phyloP scores from a whole-genome alignment of 176 grass and related monocot species.

The Oryza longistaminata region DNA sequence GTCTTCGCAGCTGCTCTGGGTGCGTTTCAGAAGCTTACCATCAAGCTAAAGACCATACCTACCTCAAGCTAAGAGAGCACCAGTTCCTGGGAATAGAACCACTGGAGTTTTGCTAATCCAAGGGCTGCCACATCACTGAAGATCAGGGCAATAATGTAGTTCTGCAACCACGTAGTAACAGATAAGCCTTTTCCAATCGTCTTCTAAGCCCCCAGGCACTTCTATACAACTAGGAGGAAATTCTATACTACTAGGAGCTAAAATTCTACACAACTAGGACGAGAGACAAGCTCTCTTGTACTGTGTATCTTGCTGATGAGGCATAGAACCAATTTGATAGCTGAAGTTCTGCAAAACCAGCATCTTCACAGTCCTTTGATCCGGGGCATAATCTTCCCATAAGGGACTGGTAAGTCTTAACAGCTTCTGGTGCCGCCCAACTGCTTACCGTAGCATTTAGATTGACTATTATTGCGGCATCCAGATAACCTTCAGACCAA shows the following conservation, averaged over 20 bases:
- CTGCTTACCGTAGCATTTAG: not conserved
- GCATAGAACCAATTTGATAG: slow-evolving; percentile 18
- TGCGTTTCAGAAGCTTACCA: not conserved
- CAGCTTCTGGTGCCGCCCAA: not conserved
- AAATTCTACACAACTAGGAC: no score
- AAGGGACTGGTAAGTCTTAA: not conserved
- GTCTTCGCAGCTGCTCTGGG: not conserved
- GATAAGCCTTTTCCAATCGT: slow-evolving; percentile 9
- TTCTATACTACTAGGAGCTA: not conserved
- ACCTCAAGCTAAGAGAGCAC: not conserved
- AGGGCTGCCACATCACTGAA: not conserved
- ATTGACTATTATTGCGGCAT: not conserved
- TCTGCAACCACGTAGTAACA: not conserved
- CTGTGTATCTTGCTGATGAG: not conserved
- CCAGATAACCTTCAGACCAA: not conserved
- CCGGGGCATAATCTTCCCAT: not conserved
- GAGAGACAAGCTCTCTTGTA: not conserved
- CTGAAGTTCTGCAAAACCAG: not conserved
- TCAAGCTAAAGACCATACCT: not conserved
- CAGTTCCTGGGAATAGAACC: not conserved
- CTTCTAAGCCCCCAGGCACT: slow-evolving; percentile 3
- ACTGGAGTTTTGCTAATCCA: not conserved
- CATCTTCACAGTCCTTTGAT: not conserved
- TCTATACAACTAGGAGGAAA: slow-evolving; percentile 4
- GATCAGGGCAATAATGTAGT: not conserved